Evolutionary conservation across 2,329 filamentous ascomycete species (phyloP).

Genomic region (Xylogone sp.): DNA sequence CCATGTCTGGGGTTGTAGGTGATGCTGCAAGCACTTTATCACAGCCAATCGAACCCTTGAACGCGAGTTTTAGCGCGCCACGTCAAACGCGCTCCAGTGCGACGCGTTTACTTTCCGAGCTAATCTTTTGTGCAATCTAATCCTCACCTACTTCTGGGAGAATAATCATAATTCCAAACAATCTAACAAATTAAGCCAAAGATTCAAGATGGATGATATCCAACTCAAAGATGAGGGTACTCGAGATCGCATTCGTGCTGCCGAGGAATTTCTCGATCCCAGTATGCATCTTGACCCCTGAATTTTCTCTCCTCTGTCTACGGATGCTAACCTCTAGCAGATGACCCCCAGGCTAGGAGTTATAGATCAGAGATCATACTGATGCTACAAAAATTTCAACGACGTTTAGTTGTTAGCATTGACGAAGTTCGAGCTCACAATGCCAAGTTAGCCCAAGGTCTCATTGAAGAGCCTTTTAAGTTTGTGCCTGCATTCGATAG

Average conservation of each 20-base stretch:
- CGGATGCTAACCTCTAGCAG: conserved; percentile 32
- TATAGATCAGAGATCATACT: conserved; percentile 86
- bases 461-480: conserved; percentile 85
- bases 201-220: conserved; percentile 55
- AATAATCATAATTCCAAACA: neutral
- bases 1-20: no score
- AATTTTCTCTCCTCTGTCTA: neutral
- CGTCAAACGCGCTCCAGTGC: neutral
- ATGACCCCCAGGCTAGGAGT: conserved; percentile 57
- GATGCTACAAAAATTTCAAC: conserved; percentile 66
- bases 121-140: neutral
- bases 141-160: neutral
- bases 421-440: conserved; percentile 91
- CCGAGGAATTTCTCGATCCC: conserved; percentile 92
- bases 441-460: conserved; percentile 69
- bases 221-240: conserved; percentile 82
- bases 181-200: neutral
- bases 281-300: conserved; percentile 50
- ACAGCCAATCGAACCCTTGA: neutral
- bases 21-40: neutral
- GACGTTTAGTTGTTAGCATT: conserved; percentile 68
- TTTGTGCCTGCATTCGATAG: conserved; percentile 84
- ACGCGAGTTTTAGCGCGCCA: neutral
- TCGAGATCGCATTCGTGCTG: conserved; percentile 77
- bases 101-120: neutral